Evolutionary conservation across 2,329 filamentous ascomycete species (phyloP), one percentile per base, ranked within the genome.

Genomic region (Aspergillus sclerotialis): DNA sequence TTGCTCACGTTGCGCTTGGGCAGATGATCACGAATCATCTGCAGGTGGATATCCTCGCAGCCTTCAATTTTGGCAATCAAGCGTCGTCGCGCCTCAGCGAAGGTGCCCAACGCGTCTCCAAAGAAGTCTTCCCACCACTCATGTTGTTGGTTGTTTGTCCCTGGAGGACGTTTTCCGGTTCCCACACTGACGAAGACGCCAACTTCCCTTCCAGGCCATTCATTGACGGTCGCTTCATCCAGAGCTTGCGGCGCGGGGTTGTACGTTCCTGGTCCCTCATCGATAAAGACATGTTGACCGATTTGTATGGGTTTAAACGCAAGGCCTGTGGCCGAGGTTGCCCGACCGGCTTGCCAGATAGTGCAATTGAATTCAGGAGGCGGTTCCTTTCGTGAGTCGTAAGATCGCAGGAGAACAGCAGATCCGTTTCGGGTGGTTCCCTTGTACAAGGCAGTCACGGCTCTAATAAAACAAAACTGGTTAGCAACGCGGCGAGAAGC

Each of bases 251-350:
- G 85, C 0, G 88, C 75, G 1, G 90, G 92, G 55, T 98, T 98
- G 64, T 92, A 98, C 42, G 83, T 88, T 4, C 92, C 92, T 1
- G 76, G 73, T 1, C 92, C 92, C 56, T 96, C 90, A 48, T 98
- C 92, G 40, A 94, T 82, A 54, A 98, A 98, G 7, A 88, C 73
- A 1, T 88, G 90, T 59, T 96, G 90, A 3, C 92, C 92, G 25
- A 98, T 85, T 45, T 84, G 82, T 32, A 98, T 88, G 0, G 90
- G 88, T 59, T 98, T 98, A 67, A 98, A 98, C 1, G 92, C 92
- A 28, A 95, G 70, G 0, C 85, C 87, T 1, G 90, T 92, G 1
- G 92, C 86, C 34, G 77, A 86, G 1, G 92, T 98, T n/a, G 92
- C 92, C 40, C 92, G 79, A 8, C 92, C 92, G 4, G 92, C 92